Evolutionary conservation across 441 rosid genomes (phyloP).

Genomic region (Gossypium gossypioides): DNA sequence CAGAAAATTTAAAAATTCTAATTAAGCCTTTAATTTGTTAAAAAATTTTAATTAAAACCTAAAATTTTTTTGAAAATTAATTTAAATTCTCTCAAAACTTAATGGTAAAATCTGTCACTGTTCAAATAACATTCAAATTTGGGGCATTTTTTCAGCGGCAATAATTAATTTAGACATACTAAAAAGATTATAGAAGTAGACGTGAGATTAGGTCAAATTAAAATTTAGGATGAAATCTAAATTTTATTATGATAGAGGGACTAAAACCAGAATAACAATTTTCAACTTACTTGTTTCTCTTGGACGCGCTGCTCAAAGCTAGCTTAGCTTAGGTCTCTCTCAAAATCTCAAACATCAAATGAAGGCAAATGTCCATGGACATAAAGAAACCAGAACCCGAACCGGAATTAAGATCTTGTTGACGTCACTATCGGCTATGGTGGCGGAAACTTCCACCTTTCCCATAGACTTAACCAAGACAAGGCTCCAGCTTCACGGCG

Average conservation of each 20-base stretch:
- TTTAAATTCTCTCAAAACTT: too few species aligned
- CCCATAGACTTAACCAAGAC: conserved; percentile 80
- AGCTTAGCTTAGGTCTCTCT: not conserved
- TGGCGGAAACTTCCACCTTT: conserved; percentile 68
- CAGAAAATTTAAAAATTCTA: too few species aligned
- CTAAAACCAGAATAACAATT: not conserved
- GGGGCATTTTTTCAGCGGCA: too few species aligned
- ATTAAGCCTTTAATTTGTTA: too few species aligned
- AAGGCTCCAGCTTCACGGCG: conserved; percentile 69
- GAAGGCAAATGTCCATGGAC: not conserved
- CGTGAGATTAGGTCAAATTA: too few species aligned
- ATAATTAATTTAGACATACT: too few species aligned
- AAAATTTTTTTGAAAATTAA: too few species aligned
- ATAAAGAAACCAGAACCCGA: conserved; percentile 9
- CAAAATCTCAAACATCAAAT: not conserved
- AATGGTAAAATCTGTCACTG: too few species aligned
- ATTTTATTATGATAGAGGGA: not conserved
- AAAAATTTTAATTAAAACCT: too few species aligned
- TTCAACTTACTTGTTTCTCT: not conserved
- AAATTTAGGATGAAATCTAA: too few species aligned
- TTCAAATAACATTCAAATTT: too few species aligned
- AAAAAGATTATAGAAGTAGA: too few species aligned
- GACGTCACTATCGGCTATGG: conserved; percentile 74
- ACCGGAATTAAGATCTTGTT: conserved; percentile 37
- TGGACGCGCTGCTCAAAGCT: not conserved